Evolutionary conservation across 345 rosid genomes (phyloP).

Genomic region (Xanthoceras sorbifolium): DNA sequence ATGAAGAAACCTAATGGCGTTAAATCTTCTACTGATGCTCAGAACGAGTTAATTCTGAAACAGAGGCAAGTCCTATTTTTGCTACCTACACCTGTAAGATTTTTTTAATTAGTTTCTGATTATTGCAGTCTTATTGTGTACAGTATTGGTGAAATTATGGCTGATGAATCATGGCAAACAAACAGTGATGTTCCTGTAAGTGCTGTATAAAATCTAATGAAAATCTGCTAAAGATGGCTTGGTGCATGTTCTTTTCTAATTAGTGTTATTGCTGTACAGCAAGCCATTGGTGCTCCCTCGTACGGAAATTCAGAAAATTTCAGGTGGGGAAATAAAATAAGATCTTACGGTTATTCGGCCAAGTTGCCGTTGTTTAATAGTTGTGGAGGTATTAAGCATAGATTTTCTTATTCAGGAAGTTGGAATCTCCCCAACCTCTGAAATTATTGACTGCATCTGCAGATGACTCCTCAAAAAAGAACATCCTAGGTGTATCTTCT

Average conservation of each 20-base stretch:
- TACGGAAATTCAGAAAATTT: conserved; percentile 52
- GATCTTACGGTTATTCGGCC: conserved; percentile 9
- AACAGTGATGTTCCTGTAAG: conserved; percentile 59
- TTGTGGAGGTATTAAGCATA: conserved; percentile 17
- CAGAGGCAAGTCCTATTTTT: conserved; percentile 62
- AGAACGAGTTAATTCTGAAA: conserved; percentile 71
- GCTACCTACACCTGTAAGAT: conserved; percentile 13
- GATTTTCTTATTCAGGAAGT: conserved; percentile 54
- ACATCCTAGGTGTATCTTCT: conserved; percentile 57
- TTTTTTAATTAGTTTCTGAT: conserved; percentile 30
- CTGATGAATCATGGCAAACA: conserved; percentile 59
- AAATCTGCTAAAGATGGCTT: conserved; percentile 9
- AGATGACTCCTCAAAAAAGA: conserved; percentile 80
- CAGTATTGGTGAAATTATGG: conserved; percentile 87
- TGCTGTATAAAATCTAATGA: conserved; percentile 19
- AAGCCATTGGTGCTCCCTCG: conserved; percentile 50
- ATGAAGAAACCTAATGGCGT: conserved; percentile 68
- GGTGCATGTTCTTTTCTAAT: conserved; percentile 21
- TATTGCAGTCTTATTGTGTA: conserved; percentile 28
- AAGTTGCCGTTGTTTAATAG: conserved; percentile 9
- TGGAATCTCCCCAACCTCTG: conserved; percentile 61
- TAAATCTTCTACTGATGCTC: conserved; percentile 53
- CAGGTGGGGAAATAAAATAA: conserved; percentile 45
- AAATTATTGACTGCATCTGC: conserved; percentile 71
- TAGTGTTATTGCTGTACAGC: conserved; percentile 48